Evolutionary conservation across 352 stramenopile genomes (phyloP).

Genomic region (Globisporangium polare): DNA sequence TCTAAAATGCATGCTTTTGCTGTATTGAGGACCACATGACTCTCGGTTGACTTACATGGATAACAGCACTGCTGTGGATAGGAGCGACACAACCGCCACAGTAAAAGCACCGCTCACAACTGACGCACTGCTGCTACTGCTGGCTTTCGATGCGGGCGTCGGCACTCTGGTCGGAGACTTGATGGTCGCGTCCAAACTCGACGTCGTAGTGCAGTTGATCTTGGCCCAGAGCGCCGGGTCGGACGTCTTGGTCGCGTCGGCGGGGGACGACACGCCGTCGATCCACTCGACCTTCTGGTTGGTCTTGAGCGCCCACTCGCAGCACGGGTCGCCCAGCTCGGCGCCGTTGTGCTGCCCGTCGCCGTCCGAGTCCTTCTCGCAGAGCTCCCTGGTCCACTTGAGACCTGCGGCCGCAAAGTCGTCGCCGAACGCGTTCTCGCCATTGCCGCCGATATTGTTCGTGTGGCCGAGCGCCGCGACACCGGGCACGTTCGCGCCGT

Average conservation of each 20-base stretch:
- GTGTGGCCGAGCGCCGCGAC: constrained; percentile 27
- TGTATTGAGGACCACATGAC: too few relatives aligned
- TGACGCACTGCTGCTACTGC: background rate
- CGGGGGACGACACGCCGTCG: constrained; percentile 20
- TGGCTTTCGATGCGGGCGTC: background rate
- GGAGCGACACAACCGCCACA: background rate
- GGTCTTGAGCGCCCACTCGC: constrained; percentile 18
- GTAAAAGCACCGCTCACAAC: background rate
- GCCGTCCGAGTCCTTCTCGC: constrained; percentile 28
- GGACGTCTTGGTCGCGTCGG: constrained; percentile 19
- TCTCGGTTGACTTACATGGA: background rate
- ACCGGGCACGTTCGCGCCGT: constrained; percentile 28
- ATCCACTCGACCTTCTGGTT: constrained; percentile 19
- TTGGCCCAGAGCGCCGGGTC: constrained; percentile 19
- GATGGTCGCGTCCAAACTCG: background rate
- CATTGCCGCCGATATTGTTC: constrained; percentile 15
- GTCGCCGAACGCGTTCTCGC: constrained; percentile 23
- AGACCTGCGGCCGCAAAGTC: constrained; percentile 24
- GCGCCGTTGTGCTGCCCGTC: constrained; percentile 56
- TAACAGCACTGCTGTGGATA: background rate
- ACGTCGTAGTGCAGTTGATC: constrained; percentile 13
- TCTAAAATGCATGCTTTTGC: background rate
- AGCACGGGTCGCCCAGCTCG: constrained; percentile 61
- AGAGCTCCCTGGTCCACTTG: constrained; percentile 30
- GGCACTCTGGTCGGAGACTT: background rate